Percentiles rank a stretch among this genome's conserved stretches.
Conservation (phyloP, 2,329 filamentous ascomycete genomes). For the Clonostachys chloroleuca region DNA sequence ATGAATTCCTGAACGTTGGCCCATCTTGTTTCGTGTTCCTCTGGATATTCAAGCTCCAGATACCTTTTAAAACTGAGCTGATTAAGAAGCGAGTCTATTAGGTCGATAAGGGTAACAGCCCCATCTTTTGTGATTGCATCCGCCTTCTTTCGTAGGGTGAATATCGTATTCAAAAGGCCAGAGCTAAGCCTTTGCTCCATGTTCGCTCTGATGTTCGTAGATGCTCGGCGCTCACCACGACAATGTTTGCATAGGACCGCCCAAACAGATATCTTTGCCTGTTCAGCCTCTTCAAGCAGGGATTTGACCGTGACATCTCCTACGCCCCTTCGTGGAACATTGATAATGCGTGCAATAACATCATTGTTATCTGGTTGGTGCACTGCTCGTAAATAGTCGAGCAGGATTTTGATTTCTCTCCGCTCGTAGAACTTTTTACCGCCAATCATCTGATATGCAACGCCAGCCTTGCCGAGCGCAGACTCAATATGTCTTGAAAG, state of each 20-base stretch:
- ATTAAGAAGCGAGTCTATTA: conserved; percentile 50
- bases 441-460: conserved; percentile 89
- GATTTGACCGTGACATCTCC: conserved; percentile 74
- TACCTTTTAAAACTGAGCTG: conserved; percentile 72
- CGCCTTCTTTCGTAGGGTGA: conserved; percentile 19
- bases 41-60: conserved; percentile 64
- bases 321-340: conserved; percentile 75
- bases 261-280: conserved; percentile 69
- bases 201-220: conserved; percentile 41
- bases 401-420: conserved; percentile 76
- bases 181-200: conserved; percentile 50
- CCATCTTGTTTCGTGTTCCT: conserved; percentile 77
- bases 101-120: conserved; percentile 32
- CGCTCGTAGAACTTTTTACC: conserved; percentile 91
- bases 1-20: conserved; percentile 88
- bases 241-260: conserved; percentile 57
- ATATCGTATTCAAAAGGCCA: conserved; percentile 39
- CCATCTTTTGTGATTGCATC: conserved; percentile 16
- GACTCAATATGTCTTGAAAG: conserved; percentile 85
- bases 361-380: conserved; percentile 85
- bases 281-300: conserved; percentile 73
- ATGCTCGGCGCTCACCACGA: conserved; percentile 39
- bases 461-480: conserved; percentile 72
- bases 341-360: conserved; percentile 77
- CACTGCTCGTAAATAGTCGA: conserved; percentile 86